Percentiles rank a stretch among this genome's conserved stretches.
These are phyloP conservation scores for Sedum album DNA, from an alignment of 164 flowering plant species.

Conservation along the genomic window DNA sequence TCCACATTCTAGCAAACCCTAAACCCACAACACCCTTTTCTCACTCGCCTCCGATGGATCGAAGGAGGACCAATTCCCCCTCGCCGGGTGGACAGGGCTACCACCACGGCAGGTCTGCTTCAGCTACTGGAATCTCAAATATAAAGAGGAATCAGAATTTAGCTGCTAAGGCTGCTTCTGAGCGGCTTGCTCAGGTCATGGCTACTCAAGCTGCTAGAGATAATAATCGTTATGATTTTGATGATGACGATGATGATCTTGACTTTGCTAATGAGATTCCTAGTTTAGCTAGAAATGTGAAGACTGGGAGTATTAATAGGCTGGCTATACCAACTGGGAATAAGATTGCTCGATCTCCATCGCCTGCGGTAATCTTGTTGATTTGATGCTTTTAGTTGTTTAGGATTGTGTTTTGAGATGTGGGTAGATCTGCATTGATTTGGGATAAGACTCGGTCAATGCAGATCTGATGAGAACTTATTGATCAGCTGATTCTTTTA, in stretches of 20 bases:
- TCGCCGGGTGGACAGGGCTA: slow-evolving; percentile 28
- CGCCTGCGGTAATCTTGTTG: slow-evolving; percentile 36
- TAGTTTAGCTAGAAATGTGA: slow-evolving; percentile 18
- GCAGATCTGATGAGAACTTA: background rate
- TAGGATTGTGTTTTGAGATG: background rate
- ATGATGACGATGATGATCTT: slow-evolving; percentile 35
- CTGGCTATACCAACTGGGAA: slow-evolving; percentile 1
- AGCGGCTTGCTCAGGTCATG: slow-evolving; percentile 78
- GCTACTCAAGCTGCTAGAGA: slow-evolving; percentile 67
- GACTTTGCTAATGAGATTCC: slow-evolving; percentile 40
- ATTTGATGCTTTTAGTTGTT: background rate
- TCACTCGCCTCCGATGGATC: slow-evolving; percentile 21
- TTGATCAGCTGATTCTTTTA: background rate
- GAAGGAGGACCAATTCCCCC: slow-evolving; percentile 21
- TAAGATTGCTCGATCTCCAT: slow-evolving; percentile 46
- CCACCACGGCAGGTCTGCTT: slow-evolving; percentile 35
- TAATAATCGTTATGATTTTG: slow-evolving; percentile 19
- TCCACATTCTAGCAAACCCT: background rate
- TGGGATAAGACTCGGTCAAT: no score
- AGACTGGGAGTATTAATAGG: background rate
- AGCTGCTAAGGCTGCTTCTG: slow-evolving; percentile 80
- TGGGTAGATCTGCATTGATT: background rate
- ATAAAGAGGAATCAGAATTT: slow-evolving; percentile 56
- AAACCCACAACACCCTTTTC: background rate
- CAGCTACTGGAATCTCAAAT: slow-evolving; percentile 39